Base-by-base conservation (phyloP, 1,139 yeast species). In the Zygoascus hellenicus region DNA sequence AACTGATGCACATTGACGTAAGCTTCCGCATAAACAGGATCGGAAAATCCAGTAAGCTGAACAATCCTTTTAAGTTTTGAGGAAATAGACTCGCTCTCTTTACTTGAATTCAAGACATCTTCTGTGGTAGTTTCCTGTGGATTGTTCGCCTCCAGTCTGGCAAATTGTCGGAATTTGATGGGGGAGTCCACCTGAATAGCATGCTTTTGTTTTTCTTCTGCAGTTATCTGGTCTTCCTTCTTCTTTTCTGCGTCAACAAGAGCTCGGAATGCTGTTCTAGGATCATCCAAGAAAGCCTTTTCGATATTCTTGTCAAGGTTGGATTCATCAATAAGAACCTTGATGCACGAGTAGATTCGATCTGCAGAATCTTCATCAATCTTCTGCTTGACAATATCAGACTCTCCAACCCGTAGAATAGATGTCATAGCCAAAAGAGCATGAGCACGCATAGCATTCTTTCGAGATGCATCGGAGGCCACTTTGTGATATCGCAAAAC, bases 1-100 rank as follows among this genome's bases (percentile, higher is more conserved):
- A 85, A 92, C 68, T 94, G 98, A 60, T 92, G 96, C 17, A 89
- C 94, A 57, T 87, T 87, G 56, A 94, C 87, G 61, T 84, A 87
- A 0, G 97, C 98, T 69, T 94, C 99, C 4, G 96, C 97, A 63
- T 94, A 94, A 36, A 94, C 95, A 19, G 98, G 96, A 65, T 94
- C 99, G 0, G 96, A 86, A 68, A 89, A 94, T 33, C 99, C 99
- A 29, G 98, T 92, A 56, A 94, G 78, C 65, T 88, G 97, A 48
- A 89, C 82, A 59, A 94, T 87, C 66, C 87, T 88, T 65, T 81
- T 84, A 61, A 94, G 77, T 68, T 88, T 83, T 0, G 97, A 88
- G 19, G 80, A 74, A 58, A 77, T 74, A 57, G 76, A 80, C 60
- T 81, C 87, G 37, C 72, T 56, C 38, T 72, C 65, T 11, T 72